Base-by-base conservation (phyloP, 2,329 filamentous ascomycete genomes). In the Orbilia javanica region DNA sequence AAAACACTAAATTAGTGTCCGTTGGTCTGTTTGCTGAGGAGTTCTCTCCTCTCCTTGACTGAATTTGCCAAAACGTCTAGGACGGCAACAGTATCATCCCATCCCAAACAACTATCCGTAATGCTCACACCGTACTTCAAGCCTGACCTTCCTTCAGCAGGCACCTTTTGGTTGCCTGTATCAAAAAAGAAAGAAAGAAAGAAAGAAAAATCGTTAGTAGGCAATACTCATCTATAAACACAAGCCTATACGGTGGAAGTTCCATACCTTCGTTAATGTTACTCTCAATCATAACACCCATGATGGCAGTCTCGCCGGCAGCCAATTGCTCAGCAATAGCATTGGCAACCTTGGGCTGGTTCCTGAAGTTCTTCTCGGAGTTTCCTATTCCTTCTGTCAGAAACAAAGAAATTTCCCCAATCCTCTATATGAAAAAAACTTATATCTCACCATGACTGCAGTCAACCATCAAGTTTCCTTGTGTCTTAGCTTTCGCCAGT, bases 231-330 rank as follows among this genome's bases (percentile, higher is more conserved):
- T 8, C 4, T 4, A 50, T 27, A 4, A 5, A 50, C 44, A 4
- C 5, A 48, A 22, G 8, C 22, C 1, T 22, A 3, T 18, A 7
- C 25, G 2, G 39, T 44, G 4, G 6, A 55, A 53, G n/a, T n/a
- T 53, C 25, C 42, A 20, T 60, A 79, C 89, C 90, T 86, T 97
- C 96, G 85, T 95, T 90, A 87, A 98, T 95, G 86, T 98, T 95
- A 83, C 93, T 97, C 87, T 99, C 95, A 82, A 99, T 97, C 95
- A 99, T 99, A 83, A 98, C 93, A 84, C 94, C 96, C 80, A 98
- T 89, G 82, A 99, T 97, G 80, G 90, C 91, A 75, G 89, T 91
- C 86, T 99, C 93, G 76, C 95, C 95, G 80, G 92, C 90, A 64
- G 92, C 90, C 80, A 99, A 88, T 86, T 99, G 95, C 68, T 97